phyloP scores from a whole-genome alignment of 1,139 yeast species.

The Arxiozyma heterogenica region DNA sequence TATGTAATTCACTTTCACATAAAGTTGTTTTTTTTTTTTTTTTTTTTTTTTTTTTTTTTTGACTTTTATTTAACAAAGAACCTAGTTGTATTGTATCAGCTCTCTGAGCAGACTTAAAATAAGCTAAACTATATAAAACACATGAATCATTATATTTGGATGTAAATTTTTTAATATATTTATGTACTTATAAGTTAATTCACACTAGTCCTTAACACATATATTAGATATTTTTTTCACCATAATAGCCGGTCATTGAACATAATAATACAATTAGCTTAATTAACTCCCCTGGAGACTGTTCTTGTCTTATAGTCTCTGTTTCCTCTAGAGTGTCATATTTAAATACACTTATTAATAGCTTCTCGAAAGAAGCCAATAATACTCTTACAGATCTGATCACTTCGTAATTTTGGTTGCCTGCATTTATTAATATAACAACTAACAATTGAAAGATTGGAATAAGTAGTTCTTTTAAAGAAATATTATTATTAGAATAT shows the following conservation, averaged over 20 bases:
- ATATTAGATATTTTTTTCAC: conserved; percentile 14
- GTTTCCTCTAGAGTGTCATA: conserved; percentile 42
- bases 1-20: too few species aligned
- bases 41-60: too few species aligned
- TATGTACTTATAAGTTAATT: background rate
- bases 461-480: conserved; percentile 60
- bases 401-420: conserved; percentile 66
- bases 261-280: conserved; percentile 49
- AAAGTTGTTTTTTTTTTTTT: background rate
- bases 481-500: conserved; percentile 32
- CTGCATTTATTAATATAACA: conserved; percentile 65
- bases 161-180: background rate
- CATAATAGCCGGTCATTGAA: conserved; percentile 40
- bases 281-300: conserved; percentile 36
- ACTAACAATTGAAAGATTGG: conserved; percentile 70
- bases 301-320: conserved; percentile 20
- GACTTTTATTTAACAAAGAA: too few species aligned
- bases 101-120: background rate
- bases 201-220: background rate
- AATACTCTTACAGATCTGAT: conserved; percentile 46
- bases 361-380: conserved; percentile 44
- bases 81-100: background rate
- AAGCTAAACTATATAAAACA: background rate
- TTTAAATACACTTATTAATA: conserved; percentile 61
- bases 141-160: background rate